Evolutionary conservation across 176 grass and related monocot genomes (phyloP), one percentile per base, ranked within the genome.

Genomic region (Triticum timopheevii): DNA sequence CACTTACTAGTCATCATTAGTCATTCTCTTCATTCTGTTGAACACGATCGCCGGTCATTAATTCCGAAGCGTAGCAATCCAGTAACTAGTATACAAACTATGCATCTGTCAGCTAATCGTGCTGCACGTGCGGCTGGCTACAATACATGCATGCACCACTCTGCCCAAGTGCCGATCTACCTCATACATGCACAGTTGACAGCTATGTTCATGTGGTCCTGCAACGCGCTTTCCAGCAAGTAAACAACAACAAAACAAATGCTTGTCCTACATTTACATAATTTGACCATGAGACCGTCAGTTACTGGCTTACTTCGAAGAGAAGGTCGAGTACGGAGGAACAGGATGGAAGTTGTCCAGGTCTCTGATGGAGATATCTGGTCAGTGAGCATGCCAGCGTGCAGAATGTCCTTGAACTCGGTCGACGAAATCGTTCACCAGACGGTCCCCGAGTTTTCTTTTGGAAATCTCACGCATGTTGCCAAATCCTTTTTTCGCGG

Each of bases 321-420:
- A 34, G 72, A 34, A 72, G 38, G 38, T 52, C 13, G 5, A 8
- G 16, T 58, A 19, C 17, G 54, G 54, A 20, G 33, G 44, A 47
- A 47, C 44, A 47, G 44, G 61, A 47, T 33, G 34, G 5, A 66
- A 81, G 49, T 7, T 50, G 65, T 47, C 89, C 58, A 42, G 35
- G 77, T 79, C 82, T 45, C 13, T 27, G 80, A 66, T 65, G 25
- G 56, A 79, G 80, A 90, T 83, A 79, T 90, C 73, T 65, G n/a
- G 39, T 6, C 4, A 75, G 72, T 30, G 27, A 75, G 16, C 40
- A 75, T 62, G 65, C 54, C 38, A 58, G 34, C 31, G 16, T 50
- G 40, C 58, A 49, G 44, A 47, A 47, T 34, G 56, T 49, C 13
- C 16, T 56, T 66, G 79, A 27, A 49, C 30, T 40, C 35, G 69